Evolutionary conservation across 1,284 basidiomycete species (phyloP), one percentile per base, ranked within the genome.

Genomic region (Pterulicium gracile): DNA sequence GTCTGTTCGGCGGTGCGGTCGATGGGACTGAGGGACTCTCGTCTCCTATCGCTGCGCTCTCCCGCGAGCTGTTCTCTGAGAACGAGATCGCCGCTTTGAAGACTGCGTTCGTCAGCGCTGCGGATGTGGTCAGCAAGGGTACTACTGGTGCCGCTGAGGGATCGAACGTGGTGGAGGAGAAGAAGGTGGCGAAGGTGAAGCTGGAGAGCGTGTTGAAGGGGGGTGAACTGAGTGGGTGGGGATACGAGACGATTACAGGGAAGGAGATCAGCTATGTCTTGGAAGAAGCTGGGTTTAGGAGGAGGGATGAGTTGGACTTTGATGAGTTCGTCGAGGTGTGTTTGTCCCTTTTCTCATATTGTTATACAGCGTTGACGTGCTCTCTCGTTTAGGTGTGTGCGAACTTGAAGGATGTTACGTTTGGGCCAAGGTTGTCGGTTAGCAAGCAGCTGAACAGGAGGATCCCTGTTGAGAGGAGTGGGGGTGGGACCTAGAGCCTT

Each of bases 391-490:
- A 89, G 79, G 78, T 91, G 43, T 91, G 85, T 49, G 87, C 83
- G 2, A 82, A 78, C 44, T 65, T 93, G 51, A 90, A 90, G 61
- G 88, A 92, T 54, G 73, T 91, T 15, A 75, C 75, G 47, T 78
- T 79, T 57, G 67, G 70, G 44, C 81, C 70, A 59, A 65, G 61
- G 46, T 64, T 58, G 18, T 53, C 54, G 23, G 52, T 56, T 34
- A 59, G 52, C 40, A 69, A 68, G 51, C 61, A 60, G 19, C 62
- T 77, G 54, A 68, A 81, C 49, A 63, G 65, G 50, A 70, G 73
- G 51, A 91, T 90, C 49, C 88, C 88, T 1, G 88, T 92, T 14
- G 88, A 91, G 67, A 82, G 86, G 71, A 85, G 81, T 50, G 88
- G 88, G 48, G 88, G 88, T 43, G 88, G 87, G 48, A 82, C 87